Evolutionary conservation across 345 rosid species (phyloP).

Genomic region (Aquilaria sinensis): DNA sequence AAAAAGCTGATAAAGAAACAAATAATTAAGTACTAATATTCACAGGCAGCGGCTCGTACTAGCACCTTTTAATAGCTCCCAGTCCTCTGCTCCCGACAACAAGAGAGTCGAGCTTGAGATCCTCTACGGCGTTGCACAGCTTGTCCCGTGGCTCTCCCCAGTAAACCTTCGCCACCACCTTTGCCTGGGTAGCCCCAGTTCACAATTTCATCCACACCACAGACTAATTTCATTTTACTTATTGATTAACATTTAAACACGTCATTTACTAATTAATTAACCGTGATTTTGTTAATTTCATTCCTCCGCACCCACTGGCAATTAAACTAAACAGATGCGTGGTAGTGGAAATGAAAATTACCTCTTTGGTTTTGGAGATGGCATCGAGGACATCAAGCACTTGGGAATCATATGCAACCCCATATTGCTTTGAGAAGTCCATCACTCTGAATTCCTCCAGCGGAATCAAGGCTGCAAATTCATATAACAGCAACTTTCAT

Average conservation of each 20-base stretch:
- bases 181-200: slow-evolving; percentile 19
- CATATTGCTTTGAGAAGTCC: slow-evolving; percentile 47
- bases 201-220: too few relatives aligned
- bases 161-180: slow-evolving; percentile 47
- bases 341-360: neutral
- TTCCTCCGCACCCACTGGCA: too few relatives aligned
- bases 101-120: slow-evolving; percentile 40
- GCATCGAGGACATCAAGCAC: slow-evolving; percentile 66
- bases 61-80: slow-evolving; percentile 43
- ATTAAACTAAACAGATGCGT: neutral
- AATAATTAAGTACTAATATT: neutral
- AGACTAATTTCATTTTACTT: too few relatives aligned
- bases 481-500: neutral
- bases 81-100: slow-evolving; percentile 55
- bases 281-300: neutral
- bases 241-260: too few relatives aligned
- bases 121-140: slow-evolving; percentile 37
- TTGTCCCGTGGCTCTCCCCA: slow-evolving; percentile 66
- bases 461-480: slow-evolving; percentile 57
- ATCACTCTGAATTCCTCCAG: slow-evolving; percentile 55
- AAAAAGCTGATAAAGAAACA: too few relatives aligned
- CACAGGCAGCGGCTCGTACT: neutral
- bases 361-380: slow-evolving; percentile 43
- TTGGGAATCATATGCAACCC: slow-evolving; percentile 43
- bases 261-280: too few relatives aligned